Percentiles rank a stretch among this genome's conserved stretches.
These are phyloP conservation scores for Fraxinus xanthoxyloides DNA, from an alignment of 305 asterid species.

Conservation along the genomic window DNA sequence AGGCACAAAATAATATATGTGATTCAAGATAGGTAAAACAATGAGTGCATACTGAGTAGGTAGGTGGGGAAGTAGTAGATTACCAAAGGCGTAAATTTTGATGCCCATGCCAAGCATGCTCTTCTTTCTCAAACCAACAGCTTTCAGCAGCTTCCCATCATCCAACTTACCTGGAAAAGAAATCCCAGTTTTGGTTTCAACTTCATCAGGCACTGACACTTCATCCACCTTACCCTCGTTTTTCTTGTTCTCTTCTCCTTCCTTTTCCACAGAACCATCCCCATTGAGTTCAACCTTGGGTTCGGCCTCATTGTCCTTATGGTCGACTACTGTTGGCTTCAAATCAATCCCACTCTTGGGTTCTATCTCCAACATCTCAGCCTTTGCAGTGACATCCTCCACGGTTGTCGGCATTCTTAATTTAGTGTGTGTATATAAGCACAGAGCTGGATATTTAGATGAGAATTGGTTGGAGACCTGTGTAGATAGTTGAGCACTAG, in stretches of 20 bases:
- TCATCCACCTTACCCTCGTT: constrained; percentile 30
- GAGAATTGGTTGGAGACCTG: constrained; percentile 28
- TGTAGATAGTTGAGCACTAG: not conserved
- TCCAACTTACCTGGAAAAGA: constrained; percentile 56
- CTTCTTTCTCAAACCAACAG: constrained; percentile 74
- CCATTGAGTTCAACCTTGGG: constrained; percentile 10
- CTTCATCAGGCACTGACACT: constrained; percentile 51
- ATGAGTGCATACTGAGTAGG: not conserved
- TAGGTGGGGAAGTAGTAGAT: constrained; percentile 4
- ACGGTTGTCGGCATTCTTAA: constrained; percentile 48
- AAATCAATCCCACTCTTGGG: constrained; percentile 37
- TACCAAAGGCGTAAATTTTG: constrained; percentile 69
- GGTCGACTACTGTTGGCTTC: constrained; percentile 26
- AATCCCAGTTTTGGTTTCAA: constrained; percentile 60
- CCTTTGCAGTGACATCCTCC: constrained; percentile 38
- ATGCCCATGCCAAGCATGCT: constrained; percentile 71
- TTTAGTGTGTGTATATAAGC: not conserved
- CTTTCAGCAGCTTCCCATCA: constrained; percentile 54
- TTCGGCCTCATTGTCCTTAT: constrained; percentile 22
- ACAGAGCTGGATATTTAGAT: not conserved
- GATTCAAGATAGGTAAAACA: not conserved
- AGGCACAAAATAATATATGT: not conserved
- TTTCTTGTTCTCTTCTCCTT: constrained; percentile 30
- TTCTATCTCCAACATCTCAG: constrained; percentile 45
- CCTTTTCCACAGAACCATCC: constrained; percentile 21